Conservation (phyloP, 192 early-diverging fungal genomes). For the Coemansia sp. region DNA sequence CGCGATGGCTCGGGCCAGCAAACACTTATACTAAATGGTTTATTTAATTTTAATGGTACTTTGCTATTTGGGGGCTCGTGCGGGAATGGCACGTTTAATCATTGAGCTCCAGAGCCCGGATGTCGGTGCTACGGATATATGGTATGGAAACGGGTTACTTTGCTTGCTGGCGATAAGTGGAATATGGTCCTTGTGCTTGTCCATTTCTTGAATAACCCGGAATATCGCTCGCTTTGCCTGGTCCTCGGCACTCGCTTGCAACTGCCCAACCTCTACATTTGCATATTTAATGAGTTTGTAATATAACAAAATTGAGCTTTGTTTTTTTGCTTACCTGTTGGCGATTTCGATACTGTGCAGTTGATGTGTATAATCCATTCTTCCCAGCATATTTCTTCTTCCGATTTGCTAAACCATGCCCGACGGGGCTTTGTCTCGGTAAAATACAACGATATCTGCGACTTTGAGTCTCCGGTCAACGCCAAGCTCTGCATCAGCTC, state of each 20-base stretch:
- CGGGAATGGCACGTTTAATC: slow-evolving; percentile 50
- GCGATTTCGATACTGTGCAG: slow-evolving; percentile 13
- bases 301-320: background rate
- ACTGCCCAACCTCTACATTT: slow-evolving; percentile 16
- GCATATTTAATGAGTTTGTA: background rate
- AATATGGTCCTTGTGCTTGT: slow-evolving; percentile 49
- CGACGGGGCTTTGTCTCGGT: slow-evolving; percentile 42
- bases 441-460: slow-evolving; percentile 43
- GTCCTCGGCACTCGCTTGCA: slow-evolving; percentile 27
- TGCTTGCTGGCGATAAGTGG: slow-evolving; percentile 40
- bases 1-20: slow-evolving; percentile 40
- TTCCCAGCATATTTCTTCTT: slow-evolving; percentile 54
- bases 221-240: slow-evolving; percentile 36
- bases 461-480: slow-evolving; percentile 14
- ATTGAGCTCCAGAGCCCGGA: slow-evolving; percentile 51
- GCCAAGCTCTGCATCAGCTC: slow-evolving; percentile 50
- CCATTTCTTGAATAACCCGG: slow-evolving; percentile 32
- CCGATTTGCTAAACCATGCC: slow-evolving; percentile 50
- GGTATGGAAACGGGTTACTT: slow-evolving; percentile 46
- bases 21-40: slow-evolving; percentile 19
- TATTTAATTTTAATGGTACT: background rate
- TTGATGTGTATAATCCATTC: slow-evolving; percentile 38
- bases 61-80: slow-evolving; percentile 10
- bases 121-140: slow-evolving; percentile 35
- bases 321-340: slow-evolving; percentile 9